Base-by-base conservation (phyloP, 208 protist genomes). In the Plasmodiophora brassicae region DNA sequence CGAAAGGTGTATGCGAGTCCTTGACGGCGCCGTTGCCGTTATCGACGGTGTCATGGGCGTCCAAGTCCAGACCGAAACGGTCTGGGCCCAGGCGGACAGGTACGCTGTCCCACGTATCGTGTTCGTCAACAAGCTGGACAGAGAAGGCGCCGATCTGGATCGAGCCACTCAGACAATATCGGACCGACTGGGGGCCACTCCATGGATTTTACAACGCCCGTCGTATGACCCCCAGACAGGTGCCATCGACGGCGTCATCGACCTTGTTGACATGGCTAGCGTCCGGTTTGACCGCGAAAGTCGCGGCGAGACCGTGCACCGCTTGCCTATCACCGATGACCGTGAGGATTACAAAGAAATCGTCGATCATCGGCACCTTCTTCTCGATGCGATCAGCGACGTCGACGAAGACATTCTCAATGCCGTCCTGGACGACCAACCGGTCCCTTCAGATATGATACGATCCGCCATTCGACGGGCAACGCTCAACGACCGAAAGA, bases 41-140 rank as follows among this genome's bases (percentile, higher is more conserved):
- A 97, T 98, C 84, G 96, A 98, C 88, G 97, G 93, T 38, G 96
- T 97, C 0, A 95, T 94, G 0, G 97, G 97, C 14, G 96, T 98
- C 71, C 96, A 98, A 91, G 94, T 90, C 94, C 65, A 78, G n/a
- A 78, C 65, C n/a, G 65, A 78, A 32, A 87, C n/a, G 14, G 83
- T 45, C 45, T 38, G 85, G 85, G 28, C 43, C 36, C 46, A 60
- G 57, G 46, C 46, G 46, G 25, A 86, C 45, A 86, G 32, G 35
- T 84, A 83, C 46, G 60, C 45, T 36, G 85, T 88, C 5, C 97
- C 98, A 25, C 93, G 97, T 84, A 93, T 99, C 65, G 95, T 94
- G 85, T 99, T 99, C 87, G 65, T 78, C 5, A 78, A 78, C n/a
- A 78, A 78, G 65, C 32, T 78, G 65, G 65, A 78, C 41, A n/a